Conservation (phyloP, 1,139 yeast genomes). For the Tardiomyces digboiensis region DNA sequence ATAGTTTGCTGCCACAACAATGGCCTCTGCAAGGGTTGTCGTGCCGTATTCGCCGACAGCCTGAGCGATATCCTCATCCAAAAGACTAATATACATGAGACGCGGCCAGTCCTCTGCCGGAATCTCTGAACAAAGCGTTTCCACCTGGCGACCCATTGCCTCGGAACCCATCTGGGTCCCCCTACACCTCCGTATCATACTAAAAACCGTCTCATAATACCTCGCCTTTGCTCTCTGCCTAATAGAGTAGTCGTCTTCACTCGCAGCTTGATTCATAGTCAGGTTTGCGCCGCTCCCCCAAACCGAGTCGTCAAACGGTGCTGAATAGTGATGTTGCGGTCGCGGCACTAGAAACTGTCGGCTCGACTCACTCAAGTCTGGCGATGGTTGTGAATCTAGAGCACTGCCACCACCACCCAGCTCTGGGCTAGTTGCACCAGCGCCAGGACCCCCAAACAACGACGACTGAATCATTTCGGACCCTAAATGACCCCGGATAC, state of each 20-base stretch:
- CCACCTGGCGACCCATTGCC: neutral
- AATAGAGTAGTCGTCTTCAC: neutral
- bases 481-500: no score
- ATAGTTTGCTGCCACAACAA: neutral
- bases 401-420: no score
- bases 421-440: no score
- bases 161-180: neutral
- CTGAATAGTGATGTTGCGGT: no score
- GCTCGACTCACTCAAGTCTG: no score
- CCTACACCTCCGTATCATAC: neutral
- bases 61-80: neutral
- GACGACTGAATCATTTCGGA: no score
- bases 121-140: neutral
- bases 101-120: neutral
- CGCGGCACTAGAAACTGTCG: no score
- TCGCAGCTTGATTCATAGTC: no score
- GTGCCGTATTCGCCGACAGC: neutral
- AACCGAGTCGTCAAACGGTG: no score
- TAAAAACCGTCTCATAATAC: neutral
- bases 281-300: no score
- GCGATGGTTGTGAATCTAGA: no score
- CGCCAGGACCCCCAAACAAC: no score
- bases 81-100: neutral
- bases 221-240: neutral
- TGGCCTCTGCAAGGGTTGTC: neutral